Base-by-base conservation (phyloP, 768 basidiomycete genomes). In the Rhodotorula diobovata region DNA sequence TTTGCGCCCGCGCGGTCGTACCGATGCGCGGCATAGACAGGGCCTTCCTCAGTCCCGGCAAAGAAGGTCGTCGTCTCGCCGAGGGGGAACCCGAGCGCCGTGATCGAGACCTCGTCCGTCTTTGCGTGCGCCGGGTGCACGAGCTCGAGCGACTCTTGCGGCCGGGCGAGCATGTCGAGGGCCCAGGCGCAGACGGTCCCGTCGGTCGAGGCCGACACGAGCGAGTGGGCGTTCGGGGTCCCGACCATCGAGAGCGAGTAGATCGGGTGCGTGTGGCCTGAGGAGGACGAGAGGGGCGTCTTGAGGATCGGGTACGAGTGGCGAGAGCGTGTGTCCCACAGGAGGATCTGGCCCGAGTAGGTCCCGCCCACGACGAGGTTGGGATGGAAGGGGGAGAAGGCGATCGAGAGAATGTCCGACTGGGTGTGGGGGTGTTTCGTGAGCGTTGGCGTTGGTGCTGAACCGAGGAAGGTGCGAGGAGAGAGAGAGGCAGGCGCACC, bases 201-300 rank as follows among this genome's bases (percentile, higher is more conserved):
- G 80, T 99, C 96, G 20, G 96, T 97, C 77, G 93, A 96, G 77
- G 90, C 91, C 20, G 93, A 93, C 74, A 99, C 93, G 68, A 99
- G 82, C 78, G 96, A 98, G 80, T 98, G 94, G 1, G 96, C 96
- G 79, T 98, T 97, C 81, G 98, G 96, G 5, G 96, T 96, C 16
- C 96, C 96, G 28, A 98, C 91, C 88, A 97, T 93, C 75, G 90
- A 88, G 89, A 99, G 96, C 0, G 92, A 90, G 82, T 99, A 99
- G 50, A 99, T 91, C 1, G 96, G 96, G 81, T 99, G 95, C 8
- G 96, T 98, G 79, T 99, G 96, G 0, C 96, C 96, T 39, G 92
- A 88, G 3, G 94, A 92, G 3, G 94, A 92, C 25, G 94, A 96
- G 51, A 98, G 81, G 1, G 96, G 96, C 11, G 96, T 96, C 82